These are phyloP conservation scores for Davidsoniella virescens DNA, from an alignment of 2,329 filamentous ascomycete genomes.

Conservation along the genomic window DNA sequence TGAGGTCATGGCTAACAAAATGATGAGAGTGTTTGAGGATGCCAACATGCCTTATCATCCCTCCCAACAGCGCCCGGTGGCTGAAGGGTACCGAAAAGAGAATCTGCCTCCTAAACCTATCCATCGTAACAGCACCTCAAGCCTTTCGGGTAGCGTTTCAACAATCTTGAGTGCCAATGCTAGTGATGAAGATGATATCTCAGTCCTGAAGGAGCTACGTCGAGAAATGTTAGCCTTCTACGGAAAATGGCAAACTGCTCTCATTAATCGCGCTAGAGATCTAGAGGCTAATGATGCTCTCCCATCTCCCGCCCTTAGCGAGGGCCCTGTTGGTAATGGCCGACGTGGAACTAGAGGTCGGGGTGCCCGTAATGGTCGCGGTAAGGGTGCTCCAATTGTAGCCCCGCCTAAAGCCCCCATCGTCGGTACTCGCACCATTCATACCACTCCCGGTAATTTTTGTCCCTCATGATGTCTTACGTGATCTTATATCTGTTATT, in stretches of 20 bases:
- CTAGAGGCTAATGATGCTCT: constrained; percentile 22
- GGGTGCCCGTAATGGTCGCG: constrained; percentile 12
- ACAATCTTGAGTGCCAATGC: constrained; percentile 14
- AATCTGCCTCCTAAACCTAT: constrained; percentile 7
- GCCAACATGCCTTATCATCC: not conserved
- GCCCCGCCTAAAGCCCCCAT: not conserved
- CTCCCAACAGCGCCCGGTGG: not conserved
- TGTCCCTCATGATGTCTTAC: not conserved
- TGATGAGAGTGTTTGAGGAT: constrained; percentile 32
- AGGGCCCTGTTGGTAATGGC: constrained; percentile 18
- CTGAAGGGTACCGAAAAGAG: constrained; percentile 9
- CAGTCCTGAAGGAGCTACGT: constrained; percentile 47
- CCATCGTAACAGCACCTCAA: constrained; percentile 16
- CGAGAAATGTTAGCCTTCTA: constrained; percentile 55
- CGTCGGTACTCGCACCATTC: constrained; percentile 6
- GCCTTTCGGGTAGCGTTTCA: constrained; percentile 1
- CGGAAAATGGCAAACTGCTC: constrained; percentile 60
- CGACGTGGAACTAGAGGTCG: constrained; percentile 18
- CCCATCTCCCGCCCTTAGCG: not conserved
- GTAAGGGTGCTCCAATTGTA: constrained; percentile 15
- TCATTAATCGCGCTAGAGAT: constrained; percentile 56
- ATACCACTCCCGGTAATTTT: constrained; percentile 5
- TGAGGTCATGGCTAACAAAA: constrained; percentile 37
- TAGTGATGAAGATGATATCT: constrained; percentile 20
- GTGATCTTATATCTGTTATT: not conserved